These are phyloP conservation scores for Erigeron philadelphicus DNA, from an alignment of 140 eudicot species.

Conservation along the genomic window DNA sequence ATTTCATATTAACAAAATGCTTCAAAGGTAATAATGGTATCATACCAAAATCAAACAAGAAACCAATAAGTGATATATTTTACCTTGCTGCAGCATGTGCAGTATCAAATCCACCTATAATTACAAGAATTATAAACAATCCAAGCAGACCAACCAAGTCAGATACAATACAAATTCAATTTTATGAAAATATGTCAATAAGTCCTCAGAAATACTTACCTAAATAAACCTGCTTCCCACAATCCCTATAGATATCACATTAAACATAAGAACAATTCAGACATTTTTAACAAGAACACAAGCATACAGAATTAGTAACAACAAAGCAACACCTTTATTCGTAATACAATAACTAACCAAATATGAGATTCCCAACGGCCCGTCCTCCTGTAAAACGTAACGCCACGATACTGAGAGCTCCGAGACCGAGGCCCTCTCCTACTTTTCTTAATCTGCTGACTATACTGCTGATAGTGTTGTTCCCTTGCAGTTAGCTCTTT, in stretches of 20 bases:
- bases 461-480: slow-evolving; percentile 28
- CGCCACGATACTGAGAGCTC: slow-evolving; percentile 83
- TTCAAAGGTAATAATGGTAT: not conserved
- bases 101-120: slow-evolving; percentile 79
- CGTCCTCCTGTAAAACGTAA: slow-evolving; percentile 69
- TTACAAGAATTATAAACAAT: slow-evolving; percentile 8
- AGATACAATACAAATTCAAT: not conserved
- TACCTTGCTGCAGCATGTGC: slow-evolving; percentile 97
- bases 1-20: not conserved
- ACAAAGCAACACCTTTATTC: not conserved
- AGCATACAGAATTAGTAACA: not conserved
- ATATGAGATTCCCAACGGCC: slow-evolving; percentile 90
- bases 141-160: slow-evolving; percentile 2
- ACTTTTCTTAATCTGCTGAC: slow-evolving; percentile 52
- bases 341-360: slow-evolving; percentile 37
- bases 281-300: not conserved
- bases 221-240: slow-evolving; percentile 79
- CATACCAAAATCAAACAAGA: not conserved
- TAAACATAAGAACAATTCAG: not conserved
- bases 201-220: slow-evolving; percentile 37
- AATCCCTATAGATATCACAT: slow-evolving; percentile 57
- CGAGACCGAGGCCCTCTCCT: slow-evolving; percentile 79
- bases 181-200: not conserved
- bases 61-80: not conserved
- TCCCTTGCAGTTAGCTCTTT: slow-evolving; percentile 17